These are phyloP conservation scores for Brettanomyces naardenensis DNA, from an alignment of 805 yeast genomes.

Conservation along the genomic window DNA sequence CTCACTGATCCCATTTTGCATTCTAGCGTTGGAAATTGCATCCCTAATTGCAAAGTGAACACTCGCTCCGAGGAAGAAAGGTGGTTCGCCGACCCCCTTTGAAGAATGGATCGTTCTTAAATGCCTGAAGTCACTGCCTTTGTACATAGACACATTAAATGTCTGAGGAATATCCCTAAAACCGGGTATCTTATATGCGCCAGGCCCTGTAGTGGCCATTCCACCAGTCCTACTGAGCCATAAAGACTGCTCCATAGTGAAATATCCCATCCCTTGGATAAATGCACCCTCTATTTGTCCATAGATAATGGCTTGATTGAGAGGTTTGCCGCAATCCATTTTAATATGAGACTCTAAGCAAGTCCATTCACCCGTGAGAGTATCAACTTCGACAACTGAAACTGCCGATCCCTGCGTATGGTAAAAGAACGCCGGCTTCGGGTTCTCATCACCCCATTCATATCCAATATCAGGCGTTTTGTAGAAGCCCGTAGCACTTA, in stretches of 20 bases:
- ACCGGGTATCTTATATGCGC: constrained; percentile 42
- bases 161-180: constrained; percentile 39
- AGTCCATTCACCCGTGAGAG: constrained; percentile 41
- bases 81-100: constrained; percentile 45
- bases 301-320: constrained; percentile 41
- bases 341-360: constrained; percentile 33
- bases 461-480: constrained; percentile 43
- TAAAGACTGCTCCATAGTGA: constrained; percentile 39
- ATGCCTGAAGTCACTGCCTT: constrained; percentile 34
- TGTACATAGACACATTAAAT: constrained; percentile 33
- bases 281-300: constrained; percentile 46
- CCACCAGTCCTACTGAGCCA: constrained; percentile 35
- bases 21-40: constrained; percentile 31
- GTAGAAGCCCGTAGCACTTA: constrained; percentile 42
- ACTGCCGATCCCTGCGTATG: constrained; percentile 40
- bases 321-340: constrained; percentile 42
- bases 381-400: constrained; percentile 36
- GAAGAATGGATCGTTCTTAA: constrained; percentile 35
- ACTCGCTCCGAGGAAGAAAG: constrained; percentile 35
- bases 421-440: constrained; percentile 39
- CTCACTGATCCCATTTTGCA: constrained; percentile 19
- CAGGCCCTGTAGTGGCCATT: constrained; percentile 40
- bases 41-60: constrained; percentile 38
- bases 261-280: constrained; percentile 42
- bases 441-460: constrained; percentile 31